Conservation (phyloP, 441 rosid genomes). For the Euphorbia schlechtendalii region DNA sequence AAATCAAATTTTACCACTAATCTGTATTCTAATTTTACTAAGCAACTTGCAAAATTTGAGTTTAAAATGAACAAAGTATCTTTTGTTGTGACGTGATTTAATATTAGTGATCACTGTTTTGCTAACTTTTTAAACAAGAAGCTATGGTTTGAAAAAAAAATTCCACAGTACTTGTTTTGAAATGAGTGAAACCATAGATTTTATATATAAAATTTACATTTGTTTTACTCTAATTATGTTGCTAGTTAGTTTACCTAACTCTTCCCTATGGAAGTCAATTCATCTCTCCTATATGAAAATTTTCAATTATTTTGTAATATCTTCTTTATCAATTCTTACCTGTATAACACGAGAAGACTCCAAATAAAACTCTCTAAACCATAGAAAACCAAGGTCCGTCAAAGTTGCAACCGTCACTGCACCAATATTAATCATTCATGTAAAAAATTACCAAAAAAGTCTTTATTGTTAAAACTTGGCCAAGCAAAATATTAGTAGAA, state of each 20-base stretch:
- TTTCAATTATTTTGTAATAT: neutral
- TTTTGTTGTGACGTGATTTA: no score
- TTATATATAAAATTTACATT: no score
- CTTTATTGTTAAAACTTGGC: slow-evolving; percentile 4
- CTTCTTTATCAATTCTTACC: slow-evolving; percentile 37
- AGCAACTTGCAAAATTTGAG: no score
- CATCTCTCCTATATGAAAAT: slow-evolving; percentile 1
- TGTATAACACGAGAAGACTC: slow-evolving; percentile 99
- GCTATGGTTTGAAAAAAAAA: no score
- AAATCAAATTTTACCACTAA: no score
- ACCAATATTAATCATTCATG: slow-evolving; percentile 25
- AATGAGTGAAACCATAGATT: no score
- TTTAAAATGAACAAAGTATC: no score
- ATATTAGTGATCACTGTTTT: no score
- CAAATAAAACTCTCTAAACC: slow-evolving; percentile 99
- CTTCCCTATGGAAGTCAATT: neutral
- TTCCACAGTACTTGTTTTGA: no score
- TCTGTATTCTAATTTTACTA: no score
- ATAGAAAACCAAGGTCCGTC: slow-evolving; percentile 96
- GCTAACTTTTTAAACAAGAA: no score
- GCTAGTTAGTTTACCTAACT: neutral
- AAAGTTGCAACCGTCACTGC: slow-evolving; percentile 81
- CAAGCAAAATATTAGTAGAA: slow-evolving; percentile 6
- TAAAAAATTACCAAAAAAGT: neutral
- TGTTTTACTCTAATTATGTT: neutral